Conservation (phyloP, 805 yeast species). For the Maudiozyma barnettii region DNA sequence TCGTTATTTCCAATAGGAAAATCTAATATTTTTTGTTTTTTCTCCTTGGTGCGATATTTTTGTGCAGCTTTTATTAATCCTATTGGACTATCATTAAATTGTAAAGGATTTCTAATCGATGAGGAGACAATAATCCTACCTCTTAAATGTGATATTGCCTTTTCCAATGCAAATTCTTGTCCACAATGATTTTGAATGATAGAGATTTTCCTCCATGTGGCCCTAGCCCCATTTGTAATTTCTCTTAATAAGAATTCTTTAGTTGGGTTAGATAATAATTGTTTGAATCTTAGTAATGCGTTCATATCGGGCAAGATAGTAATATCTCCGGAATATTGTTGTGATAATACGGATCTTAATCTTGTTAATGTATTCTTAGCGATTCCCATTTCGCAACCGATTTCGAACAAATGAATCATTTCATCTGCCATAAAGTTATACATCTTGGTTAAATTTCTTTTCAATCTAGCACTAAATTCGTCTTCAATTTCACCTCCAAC, state of each 20-base stretch:
- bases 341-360: constrained; percentile 64
- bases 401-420: constrained; percentile 62
- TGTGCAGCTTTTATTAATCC: constrained; percentile 14
- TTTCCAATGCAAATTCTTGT: constrained; percentile 78
- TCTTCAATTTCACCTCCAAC: constrained; percentile 63
- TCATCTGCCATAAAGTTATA: constrained; percentile 59
- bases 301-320: constrained; percentile 76
- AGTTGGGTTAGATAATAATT: constrained; percentile 69
- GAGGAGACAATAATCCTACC: constrained; percentile 44
- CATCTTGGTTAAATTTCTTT: constrained; percentile 40
- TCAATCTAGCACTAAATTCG: constrained; percentile 45
- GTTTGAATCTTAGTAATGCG: constrained; percentile 44
- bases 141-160: constrained; percentile 55
- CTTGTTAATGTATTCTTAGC: constrained; percentile 64
- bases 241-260: constrained; percentile 56
- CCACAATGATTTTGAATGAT: constrained; percentile 81
- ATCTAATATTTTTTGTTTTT: constrained; percentile 2
- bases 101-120: constrained; percentile 20
- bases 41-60: constrained; percentile 1
- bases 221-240: constrained; percentile 70
- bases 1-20: neutral
- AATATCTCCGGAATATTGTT: constrained; percentile 84
- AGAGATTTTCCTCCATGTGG: constrained; percentile 87
- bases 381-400: constrained; percentile 72
- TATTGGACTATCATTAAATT: constrained; percentile 16